Base-by-base conservation (phyloP, 768 basidiomycete species). In the Pulveroboletus sp. region DNA sequence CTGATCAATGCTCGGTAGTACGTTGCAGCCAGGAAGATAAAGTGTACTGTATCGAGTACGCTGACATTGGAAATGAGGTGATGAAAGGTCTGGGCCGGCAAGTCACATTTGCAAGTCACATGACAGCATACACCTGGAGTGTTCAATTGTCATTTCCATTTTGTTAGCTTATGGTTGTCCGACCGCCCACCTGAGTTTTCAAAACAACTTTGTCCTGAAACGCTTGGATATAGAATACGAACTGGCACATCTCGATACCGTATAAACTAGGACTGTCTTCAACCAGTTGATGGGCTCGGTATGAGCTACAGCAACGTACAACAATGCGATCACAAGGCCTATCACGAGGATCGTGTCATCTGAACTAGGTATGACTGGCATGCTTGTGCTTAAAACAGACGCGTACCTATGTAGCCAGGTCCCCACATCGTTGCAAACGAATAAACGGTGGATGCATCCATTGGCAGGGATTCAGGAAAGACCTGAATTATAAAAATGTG, bases 371-470 rank as follows among this genome's bases (percentile, higher is more conserved):
- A 34, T 16, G 24, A 26, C 24, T 20, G 17, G 12, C 34, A 35
- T 14, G 12, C 13, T 24, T 6, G 8, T n/a, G 6, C n/a, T 7
- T 22, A 19, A 5, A 27, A 26, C 19, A 19, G 27, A 41, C 1
- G 32, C 54, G 20, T 23, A 54, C 54, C 54, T 29, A 55, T 43
- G 30, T 45, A 53, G 2, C 19, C 51, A 12, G 51, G 46, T 5
- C 43, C 52, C 43, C 32, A 38, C 19, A 29, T 19, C 24, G 24
- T 30, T 29, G 46, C 23, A 5, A 7, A 1, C 8, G 41, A 13
- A 30, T 44, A 51, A n/a, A n/a, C n/a, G n/a, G n/a, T 51, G 10
- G 49, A 12, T 26, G 5, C 17, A 14, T 36, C 19, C 51, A 53
- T 30, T n/a, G n/a, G n/a, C n/a, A n/a, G n/a, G n/a, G 36, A 7